phyloP scores from a whole-genome alignment of 139 green algal genomes.

The Chlorella ohadii region DNA sequence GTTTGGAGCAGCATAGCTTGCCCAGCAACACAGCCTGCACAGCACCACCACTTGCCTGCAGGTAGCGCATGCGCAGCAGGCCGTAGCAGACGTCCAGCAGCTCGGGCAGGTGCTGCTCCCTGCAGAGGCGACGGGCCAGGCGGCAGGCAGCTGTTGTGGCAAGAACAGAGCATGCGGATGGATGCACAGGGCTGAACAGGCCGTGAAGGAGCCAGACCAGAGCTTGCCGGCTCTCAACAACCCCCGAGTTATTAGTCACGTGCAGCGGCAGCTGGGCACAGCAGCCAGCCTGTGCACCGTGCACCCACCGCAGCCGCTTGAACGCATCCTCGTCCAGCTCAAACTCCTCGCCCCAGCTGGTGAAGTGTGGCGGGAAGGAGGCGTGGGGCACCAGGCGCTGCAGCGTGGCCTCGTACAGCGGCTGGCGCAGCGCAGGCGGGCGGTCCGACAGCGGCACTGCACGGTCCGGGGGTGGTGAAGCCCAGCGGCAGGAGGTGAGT shows the following conservation, averaged over 20 bases:
- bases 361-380: slow-evolving; percentile 56
- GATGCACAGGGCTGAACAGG: no score
- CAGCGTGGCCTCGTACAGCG: slow-evolving; percentile 53
- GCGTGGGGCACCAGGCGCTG: slow-evolving; percentile 46
- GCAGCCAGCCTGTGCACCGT: no score
- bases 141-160: neutral
- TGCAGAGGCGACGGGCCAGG: neutral
- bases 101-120: slow-evolving; percentile 54
- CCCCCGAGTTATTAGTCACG: no score
- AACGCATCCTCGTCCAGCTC: slow-evolving; percentile 75
- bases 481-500: no score
- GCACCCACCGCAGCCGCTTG: slow-evolving; percentile 34
- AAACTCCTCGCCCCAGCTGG: slow-evolving; percentile 47
- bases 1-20: no score
- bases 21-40: no score
- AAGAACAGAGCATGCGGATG: neutral
- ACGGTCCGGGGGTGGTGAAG: neutral
- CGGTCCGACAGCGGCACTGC: slow-evolving; percentile 55
- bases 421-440: slow-evolving; percentile 39
- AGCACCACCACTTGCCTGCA: neutral
- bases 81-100: slow-evolving; percentile 45
- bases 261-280: neutral
- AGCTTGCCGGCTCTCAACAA: no score
- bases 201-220: no score
- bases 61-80: slow-evolving; percentile 54